Evolutionary conservation across 1,139 yeast genomes (phyloP), one percentile per base, ranked within the genome.

Genomic region (Zygoascus hellenicus): DNA sequence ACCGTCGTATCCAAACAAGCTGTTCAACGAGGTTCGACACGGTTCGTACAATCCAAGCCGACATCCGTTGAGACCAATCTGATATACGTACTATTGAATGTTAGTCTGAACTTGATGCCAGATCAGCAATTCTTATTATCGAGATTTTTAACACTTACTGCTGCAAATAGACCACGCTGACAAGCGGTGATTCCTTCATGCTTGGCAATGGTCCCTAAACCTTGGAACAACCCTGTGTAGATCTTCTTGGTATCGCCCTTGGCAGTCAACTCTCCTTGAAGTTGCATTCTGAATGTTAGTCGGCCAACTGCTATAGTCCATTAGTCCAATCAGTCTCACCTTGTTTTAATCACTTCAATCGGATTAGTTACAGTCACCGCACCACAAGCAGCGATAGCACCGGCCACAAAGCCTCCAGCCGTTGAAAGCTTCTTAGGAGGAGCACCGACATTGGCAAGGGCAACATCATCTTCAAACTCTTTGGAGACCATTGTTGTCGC

Each of bases 331-430:
- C 19, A 28, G 10, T 35, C 58, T 22, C 45, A 56, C 60, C 67
- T 56, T 2, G 95, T 92, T 69, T 92, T 92, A 60, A 90, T 88
- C 55, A 92, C 74, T 63, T 92, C 98, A 51, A 92, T 84, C 7
- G 98, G 98, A 62, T 92, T 92, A 9, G 97, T 90, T 65, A 90
- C 84, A 0, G 97, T 92, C 34, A 92, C 98, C 0, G 98, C 97
- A 46, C 95, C 95, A 70, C 97, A 90, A 2, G 97, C 97, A 1
- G 98, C 98, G 9, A 88, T 56, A 5, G 96, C 96, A 49, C 97
- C 98, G 11, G 97, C 97, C 5, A 83, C 62, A 59, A 90, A 89
- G 2, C 97, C 95, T 22, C 96, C 96, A 9, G 77, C 58, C 1
- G 52, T 50, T 28, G 59, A 55, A 30, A 58, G 48, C 45, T 56